Base-by-base conservation (phyloP, 441 rosid genomes). In the Rhodomyrtus psidioides region DNA sequence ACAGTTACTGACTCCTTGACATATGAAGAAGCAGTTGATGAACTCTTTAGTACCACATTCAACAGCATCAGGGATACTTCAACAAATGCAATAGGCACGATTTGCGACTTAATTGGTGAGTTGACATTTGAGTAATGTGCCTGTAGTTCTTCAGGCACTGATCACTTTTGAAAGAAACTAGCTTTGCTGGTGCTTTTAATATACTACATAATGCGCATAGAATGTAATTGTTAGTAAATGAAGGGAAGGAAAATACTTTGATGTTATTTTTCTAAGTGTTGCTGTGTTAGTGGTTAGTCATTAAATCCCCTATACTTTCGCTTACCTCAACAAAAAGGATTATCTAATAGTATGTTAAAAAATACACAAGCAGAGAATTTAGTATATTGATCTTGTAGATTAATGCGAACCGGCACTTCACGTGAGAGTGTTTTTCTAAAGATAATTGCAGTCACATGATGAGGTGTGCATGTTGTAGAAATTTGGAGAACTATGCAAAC, bases 21-120 rank as follows among this genome's bases (percentile, higher is more conserved):
- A 59, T 90, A 88, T 83, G 86, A 85, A 85, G 99, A 96, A 93
- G 95, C 95, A 84, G 91, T 95, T 81, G 96, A 95, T 88, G 99
- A 96, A 84, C 93, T 98, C 76, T 96, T 98, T 91, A 88, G 93
- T 46, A 94, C 98, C 86, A 94, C 99, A 82, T 94, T 94, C 81
- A 89, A 91, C 91, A 89, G 94, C 89, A 94, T 98, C 85, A 90
- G 87, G 92, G 98, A 98, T 81, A 92, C 97, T 86, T 89, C 94
- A 53, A 87, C 86, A 57, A 91, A 87, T 87, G 93, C 93, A 81
- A 93, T 95, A 88, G 90, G 87, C 89, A 95, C 88, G 89, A 89
- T 95, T 85, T 94, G 95, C 53, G 94, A 91, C 87, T 91, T 96
- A 58, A 88, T 92, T 87, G 99, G 99, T 98, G 91, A 92, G 95